phyloP scores from a whole-genome alignment of 164 flowering plant genomes.

The Macadamia integrifolia region DNA sequence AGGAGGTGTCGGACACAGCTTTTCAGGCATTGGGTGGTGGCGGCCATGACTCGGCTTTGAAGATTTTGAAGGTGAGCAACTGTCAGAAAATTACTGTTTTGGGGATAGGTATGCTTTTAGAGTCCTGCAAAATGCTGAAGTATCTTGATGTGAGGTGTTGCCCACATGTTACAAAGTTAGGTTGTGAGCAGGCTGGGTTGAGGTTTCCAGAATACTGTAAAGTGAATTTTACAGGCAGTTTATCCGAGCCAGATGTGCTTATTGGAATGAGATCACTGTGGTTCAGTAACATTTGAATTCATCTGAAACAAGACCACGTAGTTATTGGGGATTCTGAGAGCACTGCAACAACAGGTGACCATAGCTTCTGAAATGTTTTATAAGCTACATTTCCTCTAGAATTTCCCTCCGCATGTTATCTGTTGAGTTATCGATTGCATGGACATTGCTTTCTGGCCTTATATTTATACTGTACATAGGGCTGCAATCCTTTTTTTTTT shows the following conservation, averaged over 20 bases:
- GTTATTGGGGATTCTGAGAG: neutral
- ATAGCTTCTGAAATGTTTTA: neutral
- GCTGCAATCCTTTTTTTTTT: too few species aligned
- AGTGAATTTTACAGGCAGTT: conserved; percentile 65
- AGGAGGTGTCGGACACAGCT: conserved; percentile 75
- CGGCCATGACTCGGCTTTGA: conserved; percentile 38
- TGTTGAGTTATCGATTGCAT: neutral
- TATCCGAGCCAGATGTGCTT: conserved; percentile 45
- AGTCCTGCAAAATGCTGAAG: conserved; percentile 51
- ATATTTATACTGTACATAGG: too few species aligned
- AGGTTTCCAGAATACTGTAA: conserved; percentile 63
- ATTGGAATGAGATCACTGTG: conserved; percentile 7
- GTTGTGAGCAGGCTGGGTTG: conserved; percentile 74
- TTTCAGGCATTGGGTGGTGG: conserved; percentile 41
- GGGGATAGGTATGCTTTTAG: conserved; percentile 50
- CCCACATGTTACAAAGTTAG: conserved; percentile 53
- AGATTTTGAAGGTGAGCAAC: conserved; percentile 61
- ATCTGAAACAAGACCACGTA: neutral
- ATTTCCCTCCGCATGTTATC: neutral
- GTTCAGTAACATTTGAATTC: neutral
- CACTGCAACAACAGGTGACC: neutral
- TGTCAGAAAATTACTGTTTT: conserved; percentile 73
- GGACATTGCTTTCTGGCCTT: neutral
- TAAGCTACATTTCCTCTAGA: neutral
- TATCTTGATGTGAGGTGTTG: conserved; percentile 89